Evolutionary conservation across 352 stramenopile species (phyloP), one percentile per base, ranked within the genome.

Genomic region (Phytophthora idaei): DNA sequence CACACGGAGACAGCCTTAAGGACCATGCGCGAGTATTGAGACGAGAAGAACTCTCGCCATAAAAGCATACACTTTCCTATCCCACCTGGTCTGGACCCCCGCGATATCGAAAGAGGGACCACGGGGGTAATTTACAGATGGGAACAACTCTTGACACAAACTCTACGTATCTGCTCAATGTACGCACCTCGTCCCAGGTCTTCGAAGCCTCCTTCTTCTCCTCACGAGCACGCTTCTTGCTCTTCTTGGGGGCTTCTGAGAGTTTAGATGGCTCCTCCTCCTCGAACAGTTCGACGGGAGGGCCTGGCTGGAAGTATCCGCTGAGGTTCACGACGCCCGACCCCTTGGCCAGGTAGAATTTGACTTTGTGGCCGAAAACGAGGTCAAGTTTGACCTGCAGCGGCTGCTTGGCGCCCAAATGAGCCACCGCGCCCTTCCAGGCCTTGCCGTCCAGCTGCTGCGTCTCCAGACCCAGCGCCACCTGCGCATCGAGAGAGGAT

Each of bases 1-100:
- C 66, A 74, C 81, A 80, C 86, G 86, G 85, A 94, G 86, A 92
- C 87, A 95, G 87, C 87, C 87, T 95, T 95, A 95, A 95, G 87
- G 87, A 95, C 87, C 81, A 90, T 92, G 87, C 85, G 67, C 68
- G 81, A 87, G 81, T 86, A 81, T 77, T 78, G 46, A 70, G 73
- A 76, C 80, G 67, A 86, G 81, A 92, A 95, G 74, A 95, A 95
- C 87, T 92, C 82, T 83, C 70, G 75, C 63, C 72, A 67, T 73
- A 51, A 64, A 61, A 77, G 71, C 62, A 76, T 87, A 92, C 85
- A 83, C 81, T 74, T 89, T 92, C 36, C 79, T 95, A 83, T 95
- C 73, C 87, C 87, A 92, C 82, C 78, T 74, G 85, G 87, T 95
- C 87, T 95, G 87, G 87, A 87, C 83, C 81, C 63, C 73, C 76